Percentiles rank a stretch among this genome's conserved stretches.
phyloP scores from a whole-genome alignment of 2,329 filamentous ascomycete genomes.

The Chaetomiaceae sp. region DNA sequence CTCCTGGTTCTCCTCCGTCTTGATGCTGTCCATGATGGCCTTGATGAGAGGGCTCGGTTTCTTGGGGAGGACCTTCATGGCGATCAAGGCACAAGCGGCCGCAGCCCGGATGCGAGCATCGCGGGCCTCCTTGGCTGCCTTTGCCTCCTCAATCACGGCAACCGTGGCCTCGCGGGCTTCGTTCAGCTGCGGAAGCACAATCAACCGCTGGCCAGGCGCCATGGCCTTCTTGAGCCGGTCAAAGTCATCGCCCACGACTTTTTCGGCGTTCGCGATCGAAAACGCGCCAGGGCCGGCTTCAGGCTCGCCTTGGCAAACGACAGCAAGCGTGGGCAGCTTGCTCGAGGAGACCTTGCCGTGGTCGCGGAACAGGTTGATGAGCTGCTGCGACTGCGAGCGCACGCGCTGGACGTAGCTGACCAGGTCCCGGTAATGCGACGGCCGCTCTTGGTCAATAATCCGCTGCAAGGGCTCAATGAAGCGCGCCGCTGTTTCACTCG shows the following conservation, averaged over 20 bases:
- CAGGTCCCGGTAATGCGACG: constrained; percentile 80
- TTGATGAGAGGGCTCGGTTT: constrained; percentile 92
- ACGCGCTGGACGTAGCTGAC: constrained; percentile 86
- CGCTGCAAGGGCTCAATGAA: constrained; percentile 64
- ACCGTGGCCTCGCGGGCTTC: constrained; percentile 70
- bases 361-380: constrained; percentile 88
- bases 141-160: constrained; percentile 74
- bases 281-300: constrained; percentile 92
- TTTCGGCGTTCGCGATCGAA: constrained; percentile 81
- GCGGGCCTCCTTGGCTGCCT: constrained; percentile 69
- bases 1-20: constrained; percentile 85
- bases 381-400: constrained; percentile 83
- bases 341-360: constrained; percentile 73
- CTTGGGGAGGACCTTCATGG: constrained; percentile 84
- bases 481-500: constrained; percentile 47
- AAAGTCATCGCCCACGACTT: constrained; percentile 79
- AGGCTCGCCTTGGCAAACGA: constrained; percentile 88
- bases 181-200: constrained; percentile 71
- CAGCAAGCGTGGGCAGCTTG: constrained; percentile 75
- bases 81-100: constrained; percentile 80
- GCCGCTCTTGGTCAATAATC: constrained; percentile 77
- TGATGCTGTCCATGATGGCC: constrained; percentile 96
- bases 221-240: constrained; percentile 85
- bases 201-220: constrained; percentile 80
- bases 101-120: constrained; percentile 84